phyloP scores from a whole-genome alignment of 306 rosid species.

The Vigna mungo region DNA sequence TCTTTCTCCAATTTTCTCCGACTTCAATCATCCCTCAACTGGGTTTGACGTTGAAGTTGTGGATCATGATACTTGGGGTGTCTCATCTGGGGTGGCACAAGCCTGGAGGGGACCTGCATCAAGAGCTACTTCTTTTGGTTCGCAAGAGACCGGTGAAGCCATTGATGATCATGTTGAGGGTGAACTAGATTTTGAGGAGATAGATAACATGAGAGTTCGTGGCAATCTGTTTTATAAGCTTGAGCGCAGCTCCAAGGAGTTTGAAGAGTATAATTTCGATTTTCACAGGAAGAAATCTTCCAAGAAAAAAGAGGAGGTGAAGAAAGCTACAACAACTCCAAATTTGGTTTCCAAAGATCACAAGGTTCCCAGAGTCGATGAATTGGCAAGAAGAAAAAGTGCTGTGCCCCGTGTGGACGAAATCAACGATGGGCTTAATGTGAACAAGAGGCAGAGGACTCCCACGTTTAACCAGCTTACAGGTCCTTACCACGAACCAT shows the following conservation, averaged over 20 bases:
- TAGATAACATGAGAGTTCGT: constrained; percentile 76
- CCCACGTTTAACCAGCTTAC: constrained; percentile 84
- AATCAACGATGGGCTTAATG: constrained; percentile 35
- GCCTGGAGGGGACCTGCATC: constrained; percentile 57
- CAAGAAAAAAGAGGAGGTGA: constrained; percentile 51
- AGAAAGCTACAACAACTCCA: constrained; percentile 39
- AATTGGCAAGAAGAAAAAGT: constrained; percentile 35
- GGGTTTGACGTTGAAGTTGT: constrained; percentile 69
- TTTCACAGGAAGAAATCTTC: constrained; percentile 74
- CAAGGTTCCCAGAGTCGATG: constrained; percentile 46
- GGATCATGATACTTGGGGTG: constrained; percentile 72
- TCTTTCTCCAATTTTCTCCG: constrained; percentile 61
- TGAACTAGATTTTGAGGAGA: constrained; percentile 72
- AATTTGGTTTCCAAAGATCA: constrained; percentile 41
- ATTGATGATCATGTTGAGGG: constrained; percentile 45
- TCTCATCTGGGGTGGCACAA: constrained; percentile 71
- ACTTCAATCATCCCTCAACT: constrained; percentile 47
- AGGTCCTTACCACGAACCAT: constrained; percentile 84
- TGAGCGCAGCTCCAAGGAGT: constrained; percentile 81
- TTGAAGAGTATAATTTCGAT: constrained; percentile 78
- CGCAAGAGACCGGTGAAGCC: constrained; percentile 47
- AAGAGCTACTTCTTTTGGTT: constrained; percentile 33
- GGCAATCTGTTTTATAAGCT: constrained; percentile 80
- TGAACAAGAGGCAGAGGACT: constrained; percentile 67
- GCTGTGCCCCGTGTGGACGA: constrained; percentile 37